phyloP scores from a whole-genome alignment of 306 rosid genomes.

The Quercus robur region DNA sequence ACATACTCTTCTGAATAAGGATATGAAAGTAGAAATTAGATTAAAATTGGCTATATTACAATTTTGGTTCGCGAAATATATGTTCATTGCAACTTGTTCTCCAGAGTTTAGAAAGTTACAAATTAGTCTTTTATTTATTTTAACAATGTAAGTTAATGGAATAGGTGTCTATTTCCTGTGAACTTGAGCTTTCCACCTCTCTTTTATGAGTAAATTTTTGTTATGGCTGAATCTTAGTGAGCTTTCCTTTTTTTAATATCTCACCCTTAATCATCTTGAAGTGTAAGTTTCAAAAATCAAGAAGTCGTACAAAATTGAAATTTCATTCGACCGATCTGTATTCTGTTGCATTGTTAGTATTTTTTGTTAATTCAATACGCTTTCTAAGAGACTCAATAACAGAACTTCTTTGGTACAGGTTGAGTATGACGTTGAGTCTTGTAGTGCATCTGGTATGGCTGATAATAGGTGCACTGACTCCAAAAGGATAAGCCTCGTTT shows the following conservation, averaged over 20 bases:
- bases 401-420: constrained; percentile 31
- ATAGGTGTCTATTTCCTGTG: background rate
- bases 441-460: constrained; percentile 17
- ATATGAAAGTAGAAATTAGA: too few species aligned
- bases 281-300: background rate
- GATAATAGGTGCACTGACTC: constrained; percentile 31
- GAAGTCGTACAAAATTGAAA: background rate
- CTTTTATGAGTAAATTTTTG: background rate
- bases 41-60: too few species aligned
- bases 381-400: background rate
- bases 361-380: background rate
- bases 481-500: constrained; percentile 26
- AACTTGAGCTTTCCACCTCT: background rate
- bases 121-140: too few species aligned
- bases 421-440: constrained; percentile 58
- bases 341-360: background rate
- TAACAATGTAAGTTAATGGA: too few species aligned
- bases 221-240: background rate
- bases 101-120: too few species aligned
- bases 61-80: too few species aligned
- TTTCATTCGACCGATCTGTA: background rate
- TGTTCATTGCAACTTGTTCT: too few species aligned
- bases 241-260: background rate
- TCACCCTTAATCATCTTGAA: background rate
- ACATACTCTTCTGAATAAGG: too few species aligned